phyloP scores from a whole-genome alignment of 2,329 filamentous ascomycete genomes.

The Sporothrix brunneoviolacea region DNA sequence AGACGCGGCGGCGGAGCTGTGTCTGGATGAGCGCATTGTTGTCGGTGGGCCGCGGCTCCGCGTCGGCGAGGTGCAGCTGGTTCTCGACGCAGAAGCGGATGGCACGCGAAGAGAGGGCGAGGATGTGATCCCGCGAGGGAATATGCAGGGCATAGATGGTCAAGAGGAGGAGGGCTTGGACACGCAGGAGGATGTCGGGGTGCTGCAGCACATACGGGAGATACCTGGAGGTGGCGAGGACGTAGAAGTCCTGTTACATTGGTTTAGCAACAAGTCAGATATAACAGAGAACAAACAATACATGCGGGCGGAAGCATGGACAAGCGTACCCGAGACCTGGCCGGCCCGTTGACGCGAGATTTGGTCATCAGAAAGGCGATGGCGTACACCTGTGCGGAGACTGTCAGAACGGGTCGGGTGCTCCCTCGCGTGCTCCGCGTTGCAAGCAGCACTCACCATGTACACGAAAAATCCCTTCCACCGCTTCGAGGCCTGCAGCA shows the following conservation, averaged over 20 bases:
- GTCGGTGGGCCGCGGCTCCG: slow-evolving; percentile 15
- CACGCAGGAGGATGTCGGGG: slow-evolving; percentile 18
- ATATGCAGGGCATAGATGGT: slow-evolving; percentile 22
- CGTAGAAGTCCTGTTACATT: slow-evolving; percentile 22
- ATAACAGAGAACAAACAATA: no score
- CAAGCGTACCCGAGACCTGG: slow-evolving; percentile 1
- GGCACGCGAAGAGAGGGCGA: slow-evolving; percentile 22
- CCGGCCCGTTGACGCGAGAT: slow-evolving; percentile 12
- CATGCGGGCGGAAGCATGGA: no score
- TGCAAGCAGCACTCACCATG: slow-evolving; percentile 19
- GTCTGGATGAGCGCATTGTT: slow-evolving; percentile 10
- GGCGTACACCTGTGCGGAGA: slow-evolving; percentile 12
- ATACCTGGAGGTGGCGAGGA: slow-evolving; percentile 5
- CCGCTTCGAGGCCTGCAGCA: not conserved
- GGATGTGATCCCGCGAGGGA: slow-evolving; percentile 23
- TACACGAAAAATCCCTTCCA: slow-evolving; percentile 26
- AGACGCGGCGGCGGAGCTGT: slow-evolving; percentile 24
- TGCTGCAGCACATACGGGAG: slow-evolving; percentile 6
- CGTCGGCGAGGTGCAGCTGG: slow-evolving; percentile 23
- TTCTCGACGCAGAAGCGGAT: slow-evolving; percentile 25
- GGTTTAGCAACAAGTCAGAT: no score
- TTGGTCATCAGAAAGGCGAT: slow-evolving; percentile 17
- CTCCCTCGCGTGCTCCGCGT: not conserved
- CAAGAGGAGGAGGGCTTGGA: slow-evolving; percentile 21
- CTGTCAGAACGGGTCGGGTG: not conserved